Base-by-base conservation (phyloP, 2,329 filamentous ascomycete species). In the Ascochyta viciae-villosae region DNA sequence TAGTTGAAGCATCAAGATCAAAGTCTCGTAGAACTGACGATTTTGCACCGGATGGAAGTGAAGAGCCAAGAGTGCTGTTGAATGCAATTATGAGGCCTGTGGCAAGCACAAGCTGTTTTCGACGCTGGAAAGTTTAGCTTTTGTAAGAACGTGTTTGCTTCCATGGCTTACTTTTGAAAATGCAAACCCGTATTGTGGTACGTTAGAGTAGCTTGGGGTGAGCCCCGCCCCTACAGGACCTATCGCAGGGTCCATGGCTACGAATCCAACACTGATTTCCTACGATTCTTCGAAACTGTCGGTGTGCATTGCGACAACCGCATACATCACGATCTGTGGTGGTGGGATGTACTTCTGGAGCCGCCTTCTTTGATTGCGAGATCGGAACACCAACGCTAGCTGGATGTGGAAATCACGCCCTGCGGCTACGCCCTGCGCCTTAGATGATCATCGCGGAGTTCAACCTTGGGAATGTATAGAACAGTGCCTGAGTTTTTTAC, bases 31-130 rank as follows among this genome's bases (percentile, higher is more conserved):
- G 16, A 79, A 72, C 43, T 88, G 86, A 57, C 78, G 80, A 13
- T 84, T 86, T 79, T 9, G 85, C 83, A 71, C 87, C 87, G 57
- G 84, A 84, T 0, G 87, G 85, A 4, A 89, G 78, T 0, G 85
- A 79, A 40, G 58, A 62, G 44, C 51, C 58, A 39, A 61, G 47
- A 23, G 53, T 57, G 46, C 51, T 57, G 37, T 61, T 58, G 41
- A 43, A 61, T 31, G 50, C 49, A 23, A 54, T 43, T 15, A 45
- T 44, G 39, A 62, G 51, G n/a, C 59, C 59, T 22, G 55, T 52
- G 23, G 49, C 31, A 1, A 59, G 48, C 5, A 59, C 49, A 16
- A 62, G 43, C n/a, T 46, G 35, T 38, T 40, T 52, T 15, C 35
- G 35, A 13, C 41, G 27, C 42, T 52, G 19, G 6, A 7, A 6